phyloP scores from a whole-genome alignment of 495 filamentous ascomycete genomes.

The Neurospora sp. region DNA sequence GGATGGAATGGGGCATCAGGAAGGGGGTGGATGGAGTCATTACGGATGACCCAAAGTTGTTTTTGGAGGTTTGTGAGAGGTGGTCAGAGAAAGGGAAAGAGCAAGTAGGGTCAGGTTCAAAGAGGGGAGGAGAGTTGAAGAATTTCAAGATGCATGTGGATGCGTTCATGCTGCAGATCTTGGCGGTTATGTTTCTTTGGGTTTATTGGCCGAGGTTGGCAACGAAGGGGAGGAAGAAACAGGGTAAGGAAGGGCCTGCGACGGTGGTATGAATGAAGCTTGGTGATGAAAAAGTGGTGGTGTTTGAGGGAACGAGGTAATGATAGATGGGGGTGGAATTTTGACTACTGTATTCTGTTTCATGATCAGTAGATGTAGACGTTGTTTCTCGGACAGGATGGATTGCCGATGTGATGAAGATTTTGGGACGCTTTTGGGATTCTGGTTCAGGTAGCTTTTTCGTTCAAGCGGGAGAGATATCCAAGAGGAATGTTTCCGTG shows the following conservation, averaged over 20 bases:
- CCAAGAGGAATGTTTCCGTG: neutral
- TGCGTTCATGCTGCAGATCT: slow-evolving; percentile 13
- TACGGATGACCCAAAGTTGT: slow-evolving; percentile 45
- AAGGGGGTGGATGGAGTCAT: slow-evolving; percentile 43
- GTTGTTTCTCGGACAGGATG: neutral
- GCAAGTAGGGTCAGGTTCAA: neutral
- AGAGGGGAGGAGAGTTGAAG: neutral
- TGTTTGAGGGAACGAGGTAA: neutral
- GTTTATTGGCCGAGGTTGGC: slow-evolving; percentile 9
- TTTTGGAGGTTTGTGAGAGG: slow-evolving; percentile 31
- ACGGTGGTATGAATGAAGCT: neutral
- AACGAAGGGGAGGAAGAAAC: slow-evolving; percentile 1
- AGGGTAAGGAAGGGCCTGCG: neutral
- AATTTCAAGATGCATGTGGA: slow-evolving; percentile 6
- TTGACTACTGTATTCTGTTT: neutral
- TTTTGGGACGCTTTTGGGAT: neutral
- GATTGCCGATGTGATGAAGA: neutral
- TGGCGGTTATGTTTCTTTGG: slow-evolving; percentile 4
- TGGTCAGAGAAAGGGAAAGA: neutral
- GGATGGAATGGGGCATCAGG: slow-evolving; percentile 61
- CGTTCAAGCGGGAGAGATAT: neutral
- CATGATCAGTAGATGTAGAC: neutral
- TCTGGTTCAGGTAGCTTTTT: neutral
- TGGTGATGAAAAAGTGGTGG: neutral
- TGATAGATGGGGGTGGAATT: neutral